Base-by-base conservation (phyloP, 2,329 filamentous ascomycete species). In the Monilinia polystroma region DNA sequence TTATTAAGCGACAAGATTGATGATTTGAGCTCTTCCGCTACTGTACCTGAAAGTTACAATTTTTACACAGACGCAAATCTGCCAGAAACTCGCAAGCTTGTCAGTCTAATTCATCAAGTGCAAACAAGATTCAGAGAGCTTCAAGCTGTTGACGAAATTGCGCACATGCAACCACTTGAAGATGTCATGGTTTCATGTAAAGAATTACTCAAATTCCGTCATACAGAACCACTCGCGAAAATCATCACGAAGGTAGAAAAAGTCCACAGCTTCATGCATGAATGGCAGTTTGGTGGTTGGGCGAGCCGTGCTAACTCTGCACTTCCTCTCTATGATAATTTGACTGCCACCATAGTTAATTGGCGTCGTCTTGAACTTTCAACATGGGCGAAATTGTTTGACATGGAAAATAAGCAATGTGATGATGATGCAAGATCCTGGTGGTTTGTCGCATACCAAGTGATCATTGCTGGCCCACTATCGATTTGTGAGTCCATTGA, bases 381-480 rank as follows among this genome's bases (percentile, higher is more conserved):
- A 0, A 97, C 94, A 0, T 99, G 95, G 95, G 88, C 91, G 47
- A 90, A 89, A 53, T 79, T 99, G 3, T 90, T 99, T 68, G 92
- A 97, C 72, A 87, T 91, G 76, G 95, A 99, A 77, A 84, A 87
- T 49, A 83, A 86, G 64, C 92, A 90, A 73, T 93, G 89, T 72
- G 82, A 88, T 29, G 85, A 91, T 59, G 89, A 92, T 74, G 93
- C 94, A 2, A 89, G 88, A 73, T 89, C 90, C 20, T 99, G 95
- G 95, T 99, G 93, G 89, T 99, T 97, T 73, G 85, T 98, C 68
- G 93, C 94, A 0, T 99, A 97, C 74, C 92, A 98, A 77, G 92
- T 90, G 5, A 86, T 96, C 53, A 85, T 99, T 72, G 89, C 88
- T 70, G 89, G 88, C 3, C 90, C 93, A 0, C 81, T 91, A 64